Conservation (phyloP, 2,329 filamentous ascomycete genomes). For the Fonsecaea monophora region DNA sequence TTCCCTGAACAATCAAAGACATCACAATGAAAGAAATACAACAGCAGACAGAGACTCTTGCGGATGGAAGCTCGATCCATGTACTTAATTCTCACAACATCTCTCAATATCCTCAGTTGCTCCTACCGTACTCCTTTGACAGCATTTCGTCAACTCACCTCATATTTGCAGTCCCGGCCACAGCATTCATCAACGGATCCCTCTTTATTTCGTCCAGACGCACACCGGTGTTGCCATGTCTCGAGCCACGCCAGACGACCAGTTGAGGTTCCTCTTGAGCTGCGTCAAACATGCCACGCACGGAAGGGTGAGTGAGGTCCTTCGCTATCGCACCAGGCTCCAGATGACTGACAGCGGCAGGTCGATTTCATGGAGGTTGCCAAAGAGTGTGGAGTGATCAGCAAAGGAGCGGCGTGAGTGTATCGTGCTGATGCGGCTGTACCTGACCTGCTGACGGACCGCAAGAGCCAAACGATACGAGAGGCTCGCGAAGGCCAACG, state of each 20-base stretch:
- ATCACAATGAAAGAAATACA: not conserved
- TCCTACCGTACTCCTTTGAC: not conserved
- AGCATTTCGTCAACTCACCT: constrained; percentile 5
- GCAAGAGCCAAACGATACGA: constrained; percentile 71
- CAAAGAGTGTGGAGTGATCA: constrained; percentile 66
- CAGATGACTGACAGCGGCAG: constrained; percentile 49
- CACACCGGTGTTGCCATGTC: constrained; percentile 52
- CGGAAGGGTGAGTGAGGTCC: constrained; percentile 61
- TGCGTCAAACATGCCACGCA: constrained; percentile 68
- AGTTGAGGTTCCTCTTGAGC: constrained; percentile 70
- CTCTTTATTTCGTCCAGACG: not conserved
- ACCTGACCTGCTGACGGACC: constrained; percentile 14
- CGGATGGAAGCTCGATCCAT: not conserved
- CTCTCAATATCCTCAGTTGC: not conserved
- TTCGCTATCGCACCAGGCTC: not conserved
- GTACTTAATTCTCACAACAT: constrained; percentile 12
- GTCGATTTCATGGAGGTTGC: constrained; percentile 72
- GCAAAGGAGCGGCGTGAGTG: constrained; percentile 73
- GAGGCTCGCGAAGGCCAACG: constrained; percentile 67
- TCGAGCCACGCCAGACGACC: constrained; percentile 58
- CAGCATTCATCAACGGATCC: not conserved
- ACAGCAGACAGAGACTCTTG: not conserved
- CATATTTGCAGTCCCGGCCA: not conserved
- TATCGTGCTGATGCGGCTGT: not conserved
- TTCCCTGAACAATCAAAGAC: constrained; percentile 14